These are phyloP conservation scores for Jaenimonas drosophilae DNA, from an alignment of 208 protist species.

Conservation along the genomic window DNA sequence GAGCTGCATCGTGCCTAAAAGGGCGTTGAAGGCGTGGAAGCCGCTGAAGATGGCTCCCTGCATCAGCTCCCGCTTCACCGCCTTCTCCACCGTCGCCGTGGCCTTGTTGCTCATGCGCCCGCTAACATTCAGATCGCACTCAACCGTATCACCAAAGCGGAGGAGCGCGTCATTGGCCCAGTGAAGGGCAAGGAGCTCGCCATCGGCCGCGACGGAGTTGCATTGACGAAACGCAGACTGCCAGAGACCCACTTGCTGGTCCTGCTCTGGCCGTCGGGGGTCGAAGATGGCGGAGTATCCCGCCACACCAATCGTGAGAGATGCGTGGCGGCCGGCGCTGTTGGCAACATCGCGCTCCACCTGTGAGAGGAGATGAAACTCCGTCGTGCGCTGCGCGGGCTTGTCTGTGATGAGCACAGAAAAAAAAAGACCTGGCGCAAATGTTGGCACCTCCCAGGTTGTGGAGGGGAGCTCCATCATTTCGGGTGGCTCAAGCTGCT, in stretches of 20 bases:
- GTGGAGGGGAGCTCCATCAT: slow-evolving; percentile 19
- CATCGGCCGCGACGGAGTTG: slow-evolving; percentile 17
- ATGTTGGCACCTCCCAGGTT: slow-evolving; percentile 6
- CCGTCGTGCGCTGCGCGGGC: too few relatives aligned
- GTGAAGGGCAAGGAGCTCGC: slow-evolving; percentile 59
- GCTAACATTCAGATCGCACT: slow-evolving; percentile 35
- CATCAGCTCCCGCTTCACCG: slow-evolving; percentile 36
- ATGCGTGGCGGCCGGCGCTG: too few relatives aligned
- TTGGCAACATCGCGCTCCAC: too few relatives aligned
- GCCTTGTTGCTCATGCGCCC: slow-evolving; percentile 23
- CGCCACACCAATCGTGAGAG: slow-evolving; percentile 58
- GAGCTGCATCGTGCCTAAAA: slow-evolving; percentile 51
- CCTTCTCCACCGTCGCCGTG: slow-evolving; percentile 19
- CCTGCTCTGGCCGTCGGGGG: slow-evolving; percentile 40
- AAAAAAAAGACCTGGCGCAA: slow-evolving; percentile 27
- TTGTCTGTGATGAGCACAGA: too few relatives aligned
- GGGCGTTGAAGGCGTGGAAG: slow-evolving; percentile 47
- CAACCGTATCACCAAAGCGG: slow-evolving; percentile 55
- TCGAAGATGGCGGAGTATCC: slow-evolving; percentile 72
- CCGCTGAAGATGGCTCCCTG: slow-evolving; percentile 56
- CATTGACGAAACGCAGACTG: slow-evolving; percentile 26
- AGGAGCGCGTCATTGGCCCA: slow-evolving; percentile 71
- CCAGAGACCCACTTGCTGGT: slow-evolving; percentile 80
- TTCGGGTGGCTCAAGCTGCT: too few relatives aligned
- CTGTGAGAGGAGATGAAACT: too few relatives aligned